Evolutionary conservation across 2,329 filamentous ascomycete species (phyloP).

Genomic region (Xylariales sp.): DNA sequence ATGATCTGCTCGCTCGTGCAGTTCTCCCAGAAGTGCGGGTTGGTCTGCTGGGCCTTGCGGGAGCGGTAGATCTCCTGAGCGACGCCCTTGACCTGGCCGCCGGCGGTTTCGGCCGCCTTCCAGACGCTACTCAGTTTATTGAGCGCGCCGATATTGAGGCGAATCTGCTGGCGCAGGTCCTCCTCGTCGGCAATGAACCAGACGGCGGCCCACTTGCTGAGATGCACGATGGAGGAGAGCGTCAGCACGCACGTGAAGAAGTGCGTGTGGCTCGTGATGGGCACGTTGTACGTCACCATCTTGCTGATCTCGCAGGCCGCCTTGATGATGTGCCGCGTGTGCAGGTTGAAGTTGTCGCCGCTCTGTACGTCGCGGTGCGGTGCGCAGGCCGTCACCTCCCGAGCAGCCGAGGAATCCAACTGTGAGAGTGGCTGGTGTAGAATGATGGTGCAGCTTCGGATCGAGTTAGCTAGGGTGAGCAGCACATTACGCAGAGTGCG

Average conservation of each 20-base stretch:
- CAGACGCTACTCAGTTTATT: slow-evolving; percentile 76
- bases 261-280: slow-evolving; percentile 79
- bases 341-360: slow-evolving; percentile 68
- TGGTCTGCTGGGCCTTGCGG: slow-evolving; percentile 67
- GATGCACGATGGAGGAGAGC: slow-evolving; percentile 81
- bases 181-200: slow-evolving; percentile 72
- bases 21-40: slow-evolving; percentile 65
- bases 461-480: background rate
- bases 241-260: slow-evolving; percentile 87
- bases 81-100: slow-evolving; percentile 79
- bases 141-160: slow-evolving; percentile 81
- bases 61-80: slow-evolving; percentile 78
- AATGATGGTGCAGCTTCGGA: slow-evolving; percentile 71
- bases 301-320: slow-evolving; percentile 82
- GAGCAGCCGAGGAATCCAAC: slow-evolving; percentile 71
- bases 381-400: slow-evolving; percentile 73
- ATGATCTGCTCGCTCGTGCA: slow-evolving; percentile 67
- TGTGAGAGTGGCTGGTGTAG: slow-evolving; percentile 84
- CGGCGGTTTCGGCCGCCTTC: slow-evolving; percentile 76
- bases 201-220: slow-evolving; percentile 78
- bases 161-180: slow-evolving; percentile 78
- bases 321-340: slow-evolving; percentile 83
- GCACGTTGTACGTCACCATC: slow-evolving; percentile 78
- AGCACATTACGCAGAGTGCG: background rate
- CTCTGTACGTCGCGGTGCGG: slow-evolving; percentile 65